Evolutionary conservation across 176 grass and related monocot species (phyloP).

Genomic region (Echinochloa phyllopogon): DNA sequence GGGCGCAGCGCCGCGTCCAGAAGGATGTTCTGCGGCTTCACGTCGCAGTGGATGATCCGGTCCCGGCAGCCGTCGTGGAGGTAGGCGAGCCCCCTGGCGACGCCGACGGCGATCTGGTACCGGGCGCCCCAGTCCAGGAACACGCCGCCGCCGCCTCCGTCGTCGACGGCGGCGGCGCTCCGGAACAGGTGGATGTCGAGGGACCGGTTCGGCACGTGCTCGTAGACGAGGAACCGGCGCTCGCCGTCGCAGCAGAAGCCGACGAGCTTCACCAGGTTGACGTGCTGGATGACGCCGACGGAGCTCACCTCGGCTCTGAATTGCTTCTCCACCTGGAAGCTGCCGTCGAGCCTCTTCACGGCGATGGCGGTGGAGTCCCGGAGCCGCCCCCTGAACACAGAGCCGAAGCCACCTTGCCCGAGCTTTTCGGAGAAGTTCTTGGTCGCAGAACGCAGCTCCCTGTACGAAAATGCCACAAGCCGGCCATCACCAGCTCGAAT

Average conservation of each 20-base stretch:
- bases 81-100: slow-evolving; percentile 48
- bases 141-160: not conserved
- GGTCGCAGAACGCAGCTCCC: slow-evolving; percentile 35
- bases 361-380: slow-evolving; percentile 15
- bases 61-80: slow-evolving; percentile 58
- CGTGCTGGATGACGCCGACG: slow-evolving; percentile 49
- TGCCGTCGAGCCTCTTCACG: slow-evolving; percentile 50
- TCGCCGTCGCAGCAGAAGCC: slow-evolving; percentile 55
- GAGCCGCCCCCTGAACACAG: slow-evolving; percentile 48
- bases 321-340: slow-evolving; percentile 58
- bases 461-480: slow-evolving; percentile 39
- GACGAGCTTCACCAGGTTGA: slow-evolving; percentile 49
- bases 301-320: slow-evolving; percentile 61
- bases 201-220: slow-evolving; percentile 55
- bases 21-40: slow-evolving; percentile 67
- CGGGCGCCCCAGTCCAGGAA: slow-evolving; percentile 45
- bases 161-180: not conserved
- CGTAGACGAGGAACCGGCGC: slow-evolving; percentile 51
- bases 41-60: slow-evolving; percentile 60
- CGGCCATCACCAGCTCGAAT: not conserved
- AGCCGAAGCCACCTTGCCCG: slow-evolving; percentile 47
- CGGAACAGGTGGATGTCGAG: slow-evolving; percentile 48
- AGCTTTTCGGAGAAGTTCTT: slow-evolving; percentile 52
- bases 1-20: slow-evolving; percentile 42
- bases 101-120: slow-evolving; percentile 40